Percentiles rank a stretch among this genome's conserved stretches.
phyloP scores from a whole-genome alignment of 2,329 filamentous ascomycete species.

The Catunica adiposa region DNA sequence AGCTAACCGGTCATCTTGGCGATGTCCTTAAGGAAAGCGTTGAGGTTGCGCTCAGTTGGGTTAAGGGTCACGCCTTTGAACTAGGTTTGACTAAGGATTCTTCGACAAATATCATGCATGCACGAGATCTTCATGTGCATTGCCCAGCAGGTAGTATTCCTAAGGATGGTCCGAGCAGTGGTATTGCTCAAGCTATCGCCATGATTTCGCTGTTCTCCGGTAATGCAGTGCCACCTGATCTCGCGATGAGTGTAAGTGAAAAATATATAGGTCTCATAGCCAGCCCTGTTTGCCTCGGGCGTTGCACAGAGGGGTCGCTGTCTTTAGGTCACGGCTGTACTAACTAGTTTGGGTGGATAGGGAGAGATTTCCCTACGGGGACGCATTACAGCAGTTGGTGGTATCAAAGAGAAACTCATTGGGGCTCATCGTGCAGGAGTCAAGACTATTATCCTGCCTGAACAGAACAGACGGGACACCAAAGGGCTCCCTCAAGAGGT shows the following conservation, averaged over 20 bases:
- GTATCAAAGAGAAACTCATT: constrained; percentile 97
- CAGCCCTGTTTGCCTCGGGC: background rate
- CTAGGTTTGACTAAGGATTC: constrained; percentile 68
- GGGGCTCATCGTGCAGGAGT: constrained; percentile 85
- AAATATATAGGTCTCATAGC: background rate
- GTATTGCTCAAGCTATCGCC: constrained; percentile 84
- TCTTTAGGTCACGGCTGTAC: background rate
- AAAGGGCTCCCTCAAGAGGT: constrained; percentile 86
- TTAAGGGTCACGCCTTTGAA: constrained; percentile 88
- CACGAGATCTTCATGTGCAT: constrained; percentile 85
- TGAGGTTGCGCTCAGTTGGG: constrained; percentile 91
- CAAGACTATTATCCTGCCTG: constrained; percentile 78
- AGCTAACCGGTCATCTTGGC: constrained; percentile 89
- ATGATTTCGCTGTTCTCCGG: constrained; percentile 79
- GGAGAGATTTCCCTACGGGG: constrained; percentile 66
- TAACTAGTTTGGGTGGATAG: constrained; percentile 22
- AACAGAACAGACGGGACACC: constrained; percentile 80
- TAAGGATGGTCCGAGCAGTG: constrained; percentile 77
- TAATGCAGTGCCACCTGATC: constrained; percentile 70
- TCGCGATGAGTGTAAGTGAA: constrained; percentile 73
- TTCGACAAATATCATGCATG: constrained; percentile 87
- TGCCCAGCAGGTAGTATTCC: constrained; percentile 89
- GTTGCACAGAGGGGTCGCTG: background rate
- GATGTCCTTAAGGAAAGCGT: constrained; percentile 95
- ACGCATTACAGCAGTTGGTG: constrained; percentile 81